Conservation (phyloP, 441 rosid species). For the Isatis lusitanica region DNA sequence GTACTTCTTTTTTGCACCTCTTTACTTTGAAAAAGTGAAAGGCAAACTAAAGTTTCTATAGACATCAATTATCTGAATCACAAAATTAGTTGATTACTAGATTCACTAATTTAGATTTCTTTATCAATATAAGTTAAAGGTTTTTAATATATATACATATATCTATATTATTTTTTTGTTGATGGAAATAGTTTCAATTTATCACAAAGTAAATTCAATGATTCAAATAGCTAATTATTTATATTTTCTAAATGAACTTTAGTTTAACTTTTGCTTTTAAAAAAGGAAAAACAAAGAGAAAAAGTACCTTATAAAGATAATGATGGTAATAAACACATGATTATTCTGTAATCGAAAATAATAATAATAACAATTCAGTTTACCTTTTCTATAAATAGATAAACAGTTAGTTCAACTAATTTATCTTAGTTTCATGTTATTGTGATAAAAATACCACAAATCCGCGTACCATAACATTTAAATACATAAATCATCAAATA, state of each 20-base stretch:
- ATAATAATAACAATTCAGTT: not conserved
- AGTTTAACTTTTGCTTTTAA: conserved; percentile 7
- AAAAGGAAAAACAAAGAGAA: conserved; percentile 1
- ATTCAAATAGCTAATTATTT: not conserved
- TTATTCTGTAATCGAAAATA: conserved; percentile 5
- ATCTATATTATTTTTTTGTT: too few species aligned
- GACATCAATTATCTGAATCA: not conserved
- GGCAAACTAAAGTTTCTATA: not conserved
- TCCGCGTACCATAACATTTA: not conserved
- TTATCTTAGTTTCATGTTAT: not conserved
- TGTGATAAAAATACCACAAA: not conserved
- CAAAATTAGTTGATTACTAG: not conserved
- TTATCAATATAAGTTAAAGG: not conserved
- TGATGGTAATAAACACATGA: conserved; percentile 29
- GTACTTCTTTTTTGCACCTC: conserved; percentile 22
- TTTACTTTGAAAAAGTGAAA: conserved; percentile 23
- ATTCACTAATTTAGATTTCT: not conserved
- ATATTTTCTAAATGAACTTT: not conserved
- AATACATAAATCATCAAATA: too few species aligned
- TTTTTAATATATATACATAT: not conserved
- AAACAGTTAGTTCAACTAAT: not conserved
- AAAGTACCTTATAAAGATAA: conserved; percentile 28
- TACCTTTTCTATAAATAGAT: not conserved
- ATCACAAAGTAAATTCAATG: not conserved
- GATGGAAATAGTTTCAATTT: not conserved